Evolutionary conservation across 495 filamentous ascomycete species (phyloP).

Genomic region (Neurospora sp.): DNA sequence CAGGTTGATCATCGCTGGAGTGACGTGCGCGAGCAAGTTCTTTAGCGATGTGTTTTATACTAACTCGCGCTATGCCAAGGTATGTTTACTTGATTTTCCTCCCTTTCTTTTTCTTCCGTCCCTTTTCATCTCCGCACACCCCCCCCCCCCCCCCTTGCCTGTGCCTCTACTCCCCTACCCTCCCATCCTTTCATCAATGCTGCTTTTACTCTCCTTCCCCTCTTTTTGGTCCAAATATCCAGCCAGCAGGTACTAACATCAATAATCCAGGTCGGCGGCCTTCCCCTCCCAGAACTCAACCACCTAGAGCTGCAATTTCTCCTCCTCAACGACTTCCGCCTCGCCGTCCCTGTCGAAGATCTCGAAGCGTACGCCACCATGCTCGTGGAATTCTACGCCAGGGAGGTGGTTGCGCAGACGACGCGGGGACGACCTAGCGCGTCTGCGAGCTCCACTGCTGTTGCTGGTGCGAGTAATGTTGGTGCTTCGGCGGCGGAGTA

Average conservation of each 20-base stretch:
- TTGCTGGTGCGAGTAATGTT: background rate
- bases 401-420: slow-evolving; percentile 67
- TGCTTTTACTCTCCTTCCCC: background rate
- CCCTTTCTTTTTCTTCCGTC: background rate
- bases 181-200: no score
- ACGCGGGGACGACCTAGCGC: slow-evolving; percentile 8
- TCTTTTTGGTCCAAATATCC: background rate
- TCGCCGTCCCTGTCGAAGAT: slow-evolving; percentile 89
- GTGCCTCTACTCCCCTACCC: background rate
- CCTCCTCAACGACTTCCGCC: slow-evolving; percentile 90
- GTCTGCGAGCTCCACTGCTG: background rate
- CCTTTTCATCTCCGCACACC: background rate
- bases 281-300: slow-evolving; percentile 94
- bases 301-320: slow-evolving; percentile 96
- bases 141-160: background rate
- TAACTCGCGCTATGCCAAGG: slow-evolving; percentile 98
- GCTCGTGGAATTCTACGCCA: slow-evolving; percentile 95
- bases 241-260: background rate
- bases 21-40: slow-evolving; percentile 98
- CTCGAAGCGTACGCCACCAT: slow-evolving; percentile 96
- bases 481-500: background rate
- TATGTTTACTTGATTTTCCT: slow-evolving; percentile 28
- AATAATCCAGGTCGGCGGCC: slow-evolving; percentile 68
- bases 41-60: slow-evolving; percentile 99
- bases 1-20: slow-evolving; percentile 89